Percentiles rank a stretch among this genome's conserved stretches.
Conservation (phyloP, 2,329 filamentous ascomycete genomes). For the Penicillium sp. region DNA sequence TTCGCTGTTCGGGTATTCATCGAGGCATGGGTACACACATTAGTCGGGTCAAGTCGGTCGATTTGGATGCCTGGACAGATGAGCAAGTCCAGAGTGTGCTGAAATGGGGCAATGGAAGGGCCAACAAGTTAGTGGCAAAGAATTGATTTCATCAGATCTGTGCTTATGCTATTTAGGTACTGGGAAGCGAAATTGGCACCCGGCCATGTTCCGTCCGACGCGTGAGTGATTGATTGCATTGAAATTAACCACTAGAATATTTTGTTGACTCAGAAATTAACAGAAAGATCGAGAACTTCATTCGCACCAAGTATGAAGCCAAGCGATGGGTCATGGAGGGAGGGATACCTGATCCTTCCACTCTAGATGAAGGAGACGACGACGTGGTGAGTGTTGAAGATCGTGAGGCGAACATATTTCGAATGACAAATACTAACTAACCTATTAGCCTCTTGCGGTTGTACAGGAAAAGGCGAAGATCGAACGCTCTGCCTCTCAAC, state of each 20-base stretch:
- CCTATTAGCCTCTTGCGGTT: constrained; percentile 63
- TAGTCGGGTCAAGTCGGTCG: constrained; percentile 95
- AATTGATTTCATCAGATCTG: constrained; percentile 3
- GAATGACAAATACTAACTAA: constrained; percentile 25
- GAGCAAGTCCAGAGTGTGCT: constrained; percentile 94
- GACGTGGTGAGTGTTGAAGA: constrained; percentile 65
- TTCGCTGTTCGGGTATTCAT: constrained; percentile 97
- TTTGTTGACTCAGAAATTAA: constrained; percentile 15
- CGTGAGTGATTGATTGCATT: constrained; percentile 49
- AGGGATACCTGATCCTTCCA: constrained; percentile 87
- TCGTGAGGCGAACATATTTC: constrained; percentile 5
- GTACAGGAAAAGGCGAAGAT: constrained; percentile 74
- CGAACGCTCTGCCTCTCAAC: constrained; percentile 62
- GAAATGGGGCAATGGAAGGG: constrained; percentile 92
- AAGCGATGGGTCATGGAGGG: constrained; percentile 99
- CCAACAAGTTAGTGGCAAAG: constrained; percentile 73
- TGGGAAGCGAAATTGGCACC: constrained; percentile 94
- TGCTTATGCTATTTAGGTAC: constrained; percentile 55
- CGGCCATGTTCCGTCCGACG: constrained; percentile 90
- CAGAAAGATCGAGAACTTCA: constrained; percentile 98
- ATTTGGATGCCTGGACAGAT: constrained; percentile 97
- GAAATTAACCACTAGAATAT: not conserved
- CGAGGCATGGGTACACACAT: constrained; percentile 99
- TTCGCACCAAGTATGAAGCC: constrained; percentile 97
- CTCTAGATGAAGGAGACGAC: constrained; percentile 85